Conservation (phyloP, 139 green algal species). For the Pleodorina starrii region DNA sequence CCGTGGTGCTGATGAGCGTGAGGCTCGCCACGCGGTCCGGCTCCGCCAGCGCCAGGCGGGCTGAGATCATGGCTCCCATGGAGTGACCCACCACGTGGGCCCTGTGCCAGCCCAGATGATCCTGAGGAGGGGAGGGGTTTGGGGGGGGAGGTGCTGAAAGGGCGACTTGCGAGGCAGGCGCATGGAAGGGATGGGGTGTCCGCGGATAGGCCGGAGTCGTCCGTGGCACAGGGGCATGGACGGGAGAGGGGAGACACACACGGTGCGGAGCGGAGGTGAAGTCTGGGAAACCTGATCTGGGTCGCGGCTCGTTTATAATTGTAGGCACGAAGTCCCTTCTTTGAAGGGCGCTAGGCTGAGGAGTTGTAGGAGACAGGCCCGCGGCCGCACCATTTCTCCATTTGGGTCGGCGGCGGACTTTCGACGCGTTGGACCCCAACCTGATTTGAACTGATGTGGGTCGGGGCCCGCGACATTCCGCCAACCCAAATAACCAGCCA, state of each 20-base stretch:
- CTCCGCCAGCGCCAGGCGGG: slow-evolving; percentile 57
- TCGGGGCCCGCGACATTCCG: no score
- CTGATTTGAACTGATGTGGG: no score
- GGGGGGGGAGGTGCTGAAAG: neutral
- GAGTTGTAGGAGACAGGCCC: no score
- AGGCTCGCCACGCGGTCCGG: slow-evolving; percentile 59
- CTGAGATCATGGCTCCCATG: slow-evolving; percentile 79
- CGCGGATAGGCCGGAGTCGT: no score
- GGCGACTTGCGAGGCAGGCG: neutral
- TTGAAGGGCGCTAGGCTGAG: no score
- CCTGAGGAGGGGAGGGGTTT: slow-evolving; percentile 34
- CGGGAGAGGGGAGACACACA: neutral
- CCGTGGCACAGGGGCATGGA: no score
- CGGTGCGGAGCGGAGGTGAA: neutral
- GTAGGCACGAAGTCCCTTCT: no score
- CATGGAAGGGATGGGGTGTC: neutral
- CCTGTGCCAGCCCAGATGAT: slow-evolving; percentile 63
- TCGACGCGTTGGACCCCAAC: no score
- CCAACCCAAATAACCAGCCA: no score
- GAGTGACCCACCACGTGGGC: slow-evolving; percentile 77
- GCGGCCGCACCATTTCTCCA: no score
- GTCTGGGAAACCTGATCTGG: neutral
- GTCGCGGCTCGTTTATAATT: no score
- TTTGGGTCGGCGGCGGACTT: no score
- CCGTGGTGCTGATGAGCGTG: slow-evolving; percentile 51